Conservation (phyloP, 2,329 filamentous ascomycete species). For the Metarhizium rileyi region DNA sequence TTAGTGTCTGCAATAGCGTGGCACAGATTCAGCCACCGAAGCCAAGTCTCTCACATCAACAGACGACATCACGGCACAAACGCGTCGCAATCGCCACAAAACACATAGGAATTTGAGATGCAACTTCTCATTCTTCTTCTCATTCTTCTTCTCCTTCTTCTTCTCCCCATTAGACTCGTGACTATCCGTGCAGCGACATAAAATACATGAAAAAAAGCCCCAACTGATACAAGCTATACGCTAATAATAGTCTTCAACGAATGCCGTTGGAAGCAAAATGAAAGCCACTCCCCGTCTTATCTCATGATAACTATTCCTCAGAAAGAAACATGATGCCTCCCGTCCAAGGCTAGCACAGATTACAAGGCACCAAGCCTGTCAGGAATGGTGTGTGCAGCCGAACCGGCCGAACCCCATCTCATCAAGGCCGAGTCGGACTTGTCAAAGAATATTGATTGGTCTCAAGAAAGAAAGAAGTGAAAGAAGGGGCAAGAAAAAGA, state of each 20-base stretch:
- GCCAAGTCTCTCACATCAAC: background rate
- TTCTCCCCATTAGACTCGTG: background rate
- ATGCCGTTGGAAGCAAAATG: background rate
- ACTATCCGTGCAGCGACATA: constrained; percentile 1
- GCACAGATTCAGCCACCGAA: background rate
- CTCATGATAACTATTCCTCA: background rate
- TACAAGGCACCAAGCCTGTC: background rate
- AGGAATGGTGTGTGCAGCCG: background rate
- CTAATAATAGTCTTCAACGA: background rate
- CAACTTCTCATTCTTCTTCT: background rate
- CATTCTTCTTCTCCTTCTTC: background rate
- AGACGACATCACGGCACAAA: too few relatives aligned
- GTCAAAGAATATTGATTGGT: background rate
- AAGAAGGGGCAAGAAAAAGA: constrained; percentile 4
- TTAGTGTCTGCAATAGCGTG: too few relatives aligned
- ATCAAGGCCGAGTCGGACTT: background rate
- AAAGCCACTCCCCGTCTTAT: background rate
- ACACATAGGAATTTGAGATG: too few relatives aligned
- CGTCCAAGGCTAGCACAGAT: background rate
- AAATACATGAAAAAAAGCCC: constrained; percentile 1
- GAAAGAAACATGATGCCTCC: background rate
- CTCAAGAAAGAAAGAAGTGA: background rate
- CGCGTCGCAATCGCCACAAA: too few relatives aligned
- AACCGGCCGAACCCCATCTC: background rate
- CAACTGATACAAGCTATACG: constrained; percentile 1